Evolutionary conservation across 2,329 filamentous ascomycete species (phyloP), one percentile per base, ranked within the genome.

Genomic region (Cladosporium sp.): DNA sequence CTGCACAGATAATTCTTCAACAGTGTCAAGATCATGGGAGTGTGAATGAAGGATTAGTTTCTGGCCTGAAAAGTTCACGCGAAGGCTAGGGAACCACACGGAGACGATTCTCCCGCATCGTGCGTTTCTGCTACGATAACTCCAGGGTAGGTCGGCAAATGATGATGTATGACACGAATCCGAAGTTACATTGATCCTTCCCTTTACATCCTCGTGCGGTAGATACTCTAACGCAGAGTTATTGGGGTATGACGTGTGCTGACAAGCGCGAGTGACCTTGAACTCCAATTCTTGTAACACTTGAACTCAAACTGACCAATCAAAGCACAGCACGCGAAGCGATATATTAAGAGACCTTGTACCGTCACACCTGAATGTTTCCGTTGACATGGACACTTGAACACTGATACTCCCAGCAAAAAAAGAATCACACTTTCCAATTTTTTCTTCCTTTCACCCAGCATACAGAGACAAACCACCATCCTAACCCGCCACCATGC

Each of bases 301-400:
- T 59, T 59, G 56, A 59, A 59, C 56, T 59, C 35, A 28, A 59
- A 59, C 23, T 59, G 56, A 11, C 56, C 56, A 59, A 59, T 59
- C 56, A 59, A 23, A n/a, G 37, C 56, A 37, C 29, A 29, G 26
- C 52, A 52, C 23, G 12, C 26, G 28, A 29, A 3, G 1, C 16
- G 7, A 31, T 35, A 56, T 56, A 29, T 35, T 14, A 21, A 21
- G 7, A 29, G n/a, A 37, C 55, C 11, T 23, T 16, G 1, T 7
- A 14, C 31, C n/a, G 31, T 5, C 8, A 37, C 2, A 14, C 1
- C 8, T 11, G 8, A 57, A 31, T 10, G 23, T 29, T 53, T 12
- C n/a, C 5, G 8, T 28, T 16, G 23, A 26, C 23, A 26, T 26
- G 23, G 23, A 26, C 23, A 26, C 23, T 26, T 26, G 23, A 26